phyloP scores from a whole-genome alignment of 495 filamentous ascomycete species.

The Penicillium malachiteum region DNA sequence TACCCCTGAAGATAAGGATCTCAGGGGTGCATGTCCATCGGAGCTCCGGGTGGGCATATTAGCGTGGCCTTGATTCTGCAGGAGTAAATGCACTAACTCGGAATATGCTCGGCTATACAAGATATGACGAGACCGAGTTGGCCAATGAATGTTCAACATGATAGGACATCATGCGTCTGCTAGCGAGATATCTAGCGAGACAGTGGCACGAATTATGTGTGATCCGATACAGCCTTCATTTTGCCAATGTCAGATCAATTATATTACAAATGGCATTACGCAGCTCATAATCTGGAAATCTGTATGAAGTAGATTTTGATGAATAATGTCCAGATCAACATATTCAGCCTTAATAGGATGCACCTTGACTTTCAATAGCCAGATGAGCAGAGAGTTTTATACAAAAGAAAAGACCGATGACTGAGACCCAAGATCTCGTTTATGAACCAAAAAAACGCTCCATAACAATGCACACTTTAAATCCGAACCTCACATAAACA shows the following conservation, averaged over 20 bases:
- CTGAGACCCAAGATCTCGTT: constrained; percentile 16
- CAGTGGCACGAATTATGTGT: too few species aligned
- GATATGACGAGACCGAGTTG: background rate
- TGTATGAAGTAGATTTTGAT: too few species aligned
- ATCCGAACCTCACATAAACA: constrained; percentile 58
- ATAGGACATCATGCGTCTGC: too few species aligned
- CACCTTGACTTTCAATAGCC: background rate
- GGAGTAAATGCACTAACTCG: background rate
- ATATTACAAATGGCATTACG: too few species aligned
- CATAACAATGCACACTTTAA: constrained; percentile 23
- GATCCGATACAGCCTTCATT: too few species aligned
- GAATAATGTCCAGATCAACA: too few species aligned
- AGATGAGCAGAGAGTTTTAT: background rate
- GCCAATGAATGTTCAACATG: background rate
- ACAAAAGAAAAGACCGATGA: constrained; percentile 4
- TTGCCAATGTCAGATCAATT: too few species aligned
- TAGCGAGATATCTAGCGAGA: too few species aligned
- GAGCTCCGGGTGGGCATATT: background rate
- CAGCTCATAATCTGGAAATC: too few species aligned
- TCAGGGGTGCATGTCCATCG: background rate
- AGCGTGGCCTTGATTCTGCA: background rate
- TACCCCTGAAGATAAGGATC: constrained; percentile 20
- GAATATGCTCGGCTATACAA: background rate
- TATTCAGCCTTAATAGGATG: too few species aligned
- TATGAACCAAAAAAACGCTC: constrained; percentile 20